Base-by-base conservation (phyloP, 176 grass and related monocot species). In the Luzula sylvatica region DNA sequence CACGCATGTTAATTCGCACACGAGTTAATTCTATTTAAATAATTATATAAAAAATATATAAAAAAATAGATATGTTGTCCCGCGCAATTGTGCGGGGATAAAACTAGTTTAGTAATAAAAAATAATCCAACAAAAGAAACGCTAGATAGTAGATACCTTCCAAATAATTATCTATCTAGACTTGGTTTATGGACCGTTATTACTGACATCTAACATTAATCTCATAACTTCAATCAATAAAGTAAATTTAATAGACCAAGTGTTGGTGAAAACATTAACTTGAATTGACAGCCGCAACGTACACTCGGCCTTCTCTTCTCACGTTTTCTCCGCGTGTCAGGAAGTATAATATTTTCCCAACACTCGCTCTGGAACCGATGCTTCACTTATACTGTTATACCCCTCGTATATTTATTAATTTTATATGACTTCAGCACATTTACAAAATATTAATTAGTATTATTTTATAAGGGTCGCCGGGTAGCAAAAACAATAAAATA, bases 261-360 rank as follows among this genome's bases (percentile, higher is more conserved):
- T 47, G 3, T 19, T 35, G 26, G 60, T 32, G 30, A 64, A 21
- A 32, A 1, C 5, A 3, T 18, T 11, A 7, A 1, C 39, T 2
- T 46, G 15, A 18, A 49, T 46, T 49, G 26, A 64, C 60, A 64
- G 60, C 60, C 60, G 42, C 60, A 64, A 64, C 26, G 60, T 64
- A 64, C 60, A 50, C 60, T 35, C 60, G 42, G 22, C 22, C 24
- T 17, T 61, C 15, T 26, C 44, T 60, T 43, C 41, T 48, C 59
- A 64, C 25, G 59, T 49, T 64, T 64, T 64, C 23, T 64, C 15
- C 43, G 25, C 60, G 60, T 64, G 60, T 50, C 60, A 64, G 60
- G 20, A 19, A 17, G 3, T 28, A 5, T 48, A 48, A 18, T 46
- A 49, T 20, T 24, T 13, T 35, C 2, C 47, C 47, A n/a, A 45